Conservation (phyloP, 73 alveolate species). For the Durusdinium trenchii region DNA sequence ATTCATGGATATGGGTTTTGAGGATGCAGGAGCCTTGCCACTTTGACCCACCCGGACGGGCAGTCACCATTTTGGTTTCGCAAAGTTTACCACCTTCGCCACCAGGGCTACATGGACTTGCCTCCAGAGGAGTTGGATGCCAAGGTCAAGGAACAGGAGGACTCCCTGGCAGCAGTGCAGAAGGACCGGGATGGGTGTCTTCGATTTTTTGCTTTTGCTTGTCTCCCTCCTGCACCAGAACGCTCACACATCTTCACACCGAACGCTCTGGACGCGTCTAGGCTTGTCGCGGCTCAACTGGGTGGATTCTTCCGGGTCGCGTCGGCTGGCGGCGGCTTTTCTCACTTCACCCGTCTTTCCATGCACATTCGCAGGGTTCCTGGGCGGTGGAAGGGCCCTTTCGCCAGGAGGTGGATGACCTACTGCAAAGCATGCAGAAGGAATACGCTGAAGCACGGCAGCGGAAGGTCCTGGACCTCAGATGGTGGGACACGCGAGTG, state of each 20-base stretch:
- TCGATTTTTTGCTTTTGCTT: neutral
- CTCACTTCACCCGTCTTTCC: too few species aligned
- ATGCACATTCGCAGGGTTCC: neutral
- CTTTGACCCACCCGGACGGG: too few species aligned
- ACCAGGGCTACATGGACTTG: conserved; percentile 88
- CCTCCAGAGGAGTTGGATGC: conserved; percentile 24
- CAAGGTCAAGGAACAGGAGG: conserved; percentile 27
- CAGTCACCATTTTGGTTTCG: too few species aligned
- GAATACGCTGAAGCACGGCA: conserved; percentile 35
- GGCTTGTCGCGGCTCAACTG: neutral
- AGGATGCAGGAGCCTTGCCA: too few species aligned
- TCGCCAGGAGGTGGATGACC: conserved; percentile 55
- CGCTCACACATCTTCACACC: neutral
- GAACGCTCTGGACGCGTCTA: neutral
- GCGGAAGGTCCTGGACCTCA: neutral
- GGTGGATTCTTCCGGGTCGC: neutral
- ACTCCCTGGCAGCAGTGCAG: conserved; percentile 9
- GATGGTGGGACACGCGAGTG: neutral
- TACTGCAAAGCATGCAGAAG: conserved; percentile 59
- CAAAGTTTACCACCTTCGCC: too few species aligned
- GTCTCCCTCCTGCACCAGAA: neutral
- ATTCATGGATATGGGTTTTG: too few species aligned
- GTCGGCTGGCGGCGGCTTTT: neutral
- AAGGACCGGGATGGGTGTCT: neutral
- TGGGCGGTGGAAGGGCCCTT: neutral